Evolutionary conservation across 2,329 filamentous ascomycete genomes (phyloP).

Genomic region (Periconia sp.): DNA sequence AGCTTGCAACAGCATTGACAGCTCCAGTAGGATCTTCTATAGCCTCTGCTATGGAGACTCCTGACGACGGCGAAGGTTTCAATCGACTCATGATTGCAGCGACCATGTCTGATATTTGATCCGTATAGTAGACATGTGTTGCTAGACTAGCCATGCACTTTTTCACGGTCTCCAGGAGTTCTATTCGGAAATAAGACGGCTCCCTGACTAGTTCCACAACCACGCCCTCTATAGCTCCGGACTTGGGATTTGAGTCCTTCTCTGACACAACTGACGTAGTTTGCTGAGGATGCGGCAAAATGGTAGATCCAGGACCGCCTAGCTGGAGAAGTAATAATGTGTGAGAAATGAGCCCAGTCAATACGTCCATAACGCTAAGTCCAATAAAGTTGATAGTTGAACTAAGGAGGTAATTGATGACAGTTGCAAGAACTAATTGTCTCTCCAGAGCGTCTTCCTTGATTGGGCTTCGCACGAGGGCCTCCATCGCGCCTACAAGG

Average conservation of each 20-base stretch:
- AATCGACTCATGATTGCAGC: conserved; percentile 78
- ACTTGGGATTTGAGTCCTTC: conserved; percentile 23
- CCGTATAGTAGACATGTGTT: conserved; percentile 94
- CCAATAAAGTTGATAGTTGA: conserved; percentile 95
- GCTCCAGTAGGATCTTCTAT: conserved; percentile 58
- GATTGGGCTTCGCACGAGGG: conserved; percentile 70
- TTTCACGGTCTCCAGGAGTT: conserved; percentile 74
- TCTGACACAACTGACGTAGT: conserved; percentile 31
- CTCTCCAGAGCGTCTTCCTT: conserved; percentile 74
- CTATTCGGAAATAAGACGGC: conserved; percentile 61
- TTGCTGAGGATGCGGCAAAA: conserved; percentile 47
- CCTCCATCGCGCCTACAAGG: conserved; percentile 80
- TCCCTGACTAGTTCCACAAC: conserved; percentile 52
- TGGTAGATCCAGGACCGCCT: conserved; percentile 49
- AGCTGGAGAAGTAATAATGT: conserved; percentile 79
- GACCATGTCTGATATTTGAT: conserved; percentile 96
- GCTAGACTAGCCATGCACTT: conserved; percentile 88
- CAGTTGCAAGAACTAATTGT: conserved; percentile 75
- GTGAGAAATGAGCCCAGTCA: conserved; percentile 84
- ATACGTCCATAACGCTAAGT: conserved; percentile 92
- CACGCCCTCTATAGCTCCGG: conserved; percentile 28
- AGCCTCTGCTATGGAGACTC: conserved; percentile 53
- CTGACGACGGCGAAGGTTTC: conserved; percentile 65
- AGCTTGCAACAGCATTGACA: conserved; percentile 56
- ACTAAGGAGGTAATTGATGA: conserved; percentile 81